Evolutionary conservation across 352 stramenopile species (phyloP), one percentile per base, ranked within the genome.

Genomic region (Globisporangium cederbergense): DNA sequence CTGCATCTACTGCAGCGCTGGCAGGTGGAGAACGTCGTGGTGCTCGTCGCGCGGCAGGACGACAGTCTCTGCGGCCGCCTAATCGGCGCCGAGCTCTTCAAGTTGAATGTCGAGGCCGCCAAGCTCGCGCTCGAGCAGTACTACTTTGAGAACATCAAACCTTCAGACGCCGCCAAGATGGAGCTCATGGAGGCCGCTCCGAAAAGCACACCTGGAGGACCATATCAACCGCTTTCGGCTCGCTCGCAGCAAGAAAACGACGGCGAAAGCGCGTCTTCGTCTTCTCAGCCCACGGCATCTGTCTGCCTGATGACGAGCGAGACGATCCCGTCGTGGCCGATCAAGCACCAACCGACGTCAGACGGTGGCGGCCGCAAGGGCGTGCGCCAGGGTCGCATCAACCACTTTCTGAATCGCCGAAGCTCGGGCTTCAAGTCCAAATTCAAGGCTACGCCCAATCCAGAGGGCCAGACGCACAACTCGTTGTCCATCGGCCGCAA

Each of bases 1-100:
- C 65, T 96, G 47, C 83, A 95, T 53, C 50, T 95, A n/a, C 70
- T 96, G 53, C 79, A 90, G 64, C 78, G 81, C 49, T 95, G 88
- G 88, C 78, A 95, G 47, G 81, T 95, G 8, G 76, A 81, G 50
- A 92, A 90, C 61, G 71, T 91, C 3, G 59, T 87, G 52, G 58
- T 96, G 1, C 61, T 93, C 9, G 79, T 95, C 11, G 83, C 75
- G 9, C 68, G 86, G 2, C 67, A 78, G 38, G 86, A 95, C 28
- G 76, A 73, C n/a, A 89, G 80, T 58, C 66, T 93, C 18, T 86
- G 75, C 53, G 77, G 78, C 1, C 79, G 79, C 2, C 70, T 93
- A 8, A 83, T 90, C 14, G 83, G 80, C 30, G 66, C 75, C 3
- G 78, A 94, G 46, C 62, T 87, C 11, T 95, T 81, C 76, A 88